Percentiles rank a stretch among this genome's conserved stretches.
These are phyloP conservation scores for Erysimum cheiranthoides DNA, from an alignment of 345 rosid genomes.

Conservation along the genomic window DNA sequence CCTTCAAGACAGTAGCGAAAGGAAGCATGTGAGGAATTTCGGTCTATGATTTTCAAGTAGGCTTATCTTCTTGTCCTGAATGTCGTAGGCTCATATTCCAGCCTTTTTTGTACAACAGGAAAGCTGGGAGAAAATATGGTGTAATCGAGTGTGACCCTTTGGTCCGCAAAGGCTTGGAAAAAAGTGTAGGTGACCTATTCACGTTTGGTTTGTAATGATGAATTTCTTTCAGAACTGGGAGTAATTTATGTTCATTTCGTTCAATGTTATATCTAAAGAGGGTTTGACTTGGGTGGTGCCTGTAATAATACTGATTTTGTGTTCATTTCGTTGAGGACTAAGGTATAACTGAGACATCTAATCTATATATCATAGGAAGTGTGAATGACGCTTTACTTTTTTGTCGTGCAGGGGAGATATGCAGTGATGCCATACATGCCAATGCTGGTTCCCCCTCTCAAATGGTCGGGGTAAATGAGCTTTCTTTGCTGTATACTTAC, in stretches of 20 bases:
- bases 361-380: constrained; percentile 22
- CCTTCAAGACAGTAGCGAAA: constrained; percentile 55
- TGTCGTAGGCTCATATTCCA: constrained; percentile 30
- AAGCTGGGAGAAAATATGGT: constrained; percentile 73
- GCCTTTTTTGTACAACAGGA: constrained; percentile 55
- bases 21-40: constrained; percentile 59
- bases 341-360: constrained; percentile 17
- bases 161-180: constrained; percentile 86
- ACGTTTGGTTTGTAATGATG: constrained; percentile 13
- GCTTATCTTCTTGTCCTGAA: constrained; percentile 21
- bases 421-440: constrained; percentile 98
- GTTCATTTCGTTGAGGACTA: not conserved
- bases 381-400: constrained; percentile 33
- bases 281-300: constrained; percentile 9
- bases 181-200: constrained; percentile 65
- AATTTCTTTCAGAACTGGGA: not conserved
- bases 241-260: constrained; percentile 26
- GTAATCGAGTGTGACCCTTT: constrained; percentile 81
- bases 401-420: constrained; percentile 80
- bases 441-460: constrained; percentile 96
- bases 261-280: constrained; percentile 17
- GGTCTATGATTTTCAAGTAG: constrained; percentile 31
- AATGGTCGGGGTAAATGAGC: constrained; percentile 84
- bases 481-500: constrained; percentile 32
- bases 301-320: not conserved